Evolutionary conservation across 73 alveolate species (phyloP).

Genomic region (Paraurostyla sp.): DNA sequence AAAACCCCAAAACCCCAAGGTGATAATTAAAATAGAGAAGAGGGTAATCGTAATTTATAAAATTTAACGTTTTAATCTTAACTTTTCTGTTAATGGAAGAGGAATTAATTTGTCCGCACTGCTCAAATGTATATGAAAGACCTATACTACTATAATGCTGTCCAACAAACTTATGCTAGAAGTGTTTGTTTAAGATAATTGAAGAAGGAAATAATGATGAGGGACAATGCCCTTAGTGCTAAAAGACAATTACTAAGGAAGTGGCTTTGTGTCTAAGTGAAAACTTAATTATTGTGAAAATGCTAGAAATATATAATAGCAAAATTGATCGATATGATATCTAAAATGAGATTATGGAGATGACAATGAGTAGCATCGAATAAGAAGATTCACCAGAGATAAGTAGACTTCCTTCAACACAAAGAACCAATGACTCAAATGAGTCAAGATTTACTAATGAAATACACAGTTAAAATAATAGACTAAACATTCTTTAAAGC

Average conservation of each 20-base stretch:
- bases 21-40: neutral
- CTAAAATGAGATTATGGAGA: too few relatives aligned
- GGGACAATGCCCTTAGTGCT: neutral
- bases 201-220: neutral
- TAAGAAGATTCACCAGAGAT: conserved; percentile 25
- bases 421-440: neutral
- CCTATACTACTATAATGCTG: conserved; percentile 17
- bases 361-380: neutral
- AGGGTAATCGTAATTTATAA: neutral
- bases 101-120: conserved; percentile 16
- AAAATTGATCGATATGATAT: too few relatives aligned
- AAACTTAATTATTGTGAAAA: neutral
- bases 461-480: too few relatives aligned
- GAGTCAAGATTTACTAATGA: neutral
- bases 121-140: conserved; percentile 24
- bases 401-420: neutral
- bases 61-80: neutral
- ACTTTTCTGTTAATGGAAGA: conserved; percentile 34
- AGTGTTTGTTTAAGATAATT: conserved; percentile 7
- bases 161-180: neutral
- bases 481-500: neutral
- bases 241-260: neutral
- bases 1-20: conserved; percentile 21
- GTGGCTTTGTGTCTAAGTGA: neutral
- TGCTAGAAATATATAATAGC: conserved; percentile 7